Conservation (phyloP, 2,329 filamentous ascomycete genomes). For the Colletotrichum sp. region DNA sequence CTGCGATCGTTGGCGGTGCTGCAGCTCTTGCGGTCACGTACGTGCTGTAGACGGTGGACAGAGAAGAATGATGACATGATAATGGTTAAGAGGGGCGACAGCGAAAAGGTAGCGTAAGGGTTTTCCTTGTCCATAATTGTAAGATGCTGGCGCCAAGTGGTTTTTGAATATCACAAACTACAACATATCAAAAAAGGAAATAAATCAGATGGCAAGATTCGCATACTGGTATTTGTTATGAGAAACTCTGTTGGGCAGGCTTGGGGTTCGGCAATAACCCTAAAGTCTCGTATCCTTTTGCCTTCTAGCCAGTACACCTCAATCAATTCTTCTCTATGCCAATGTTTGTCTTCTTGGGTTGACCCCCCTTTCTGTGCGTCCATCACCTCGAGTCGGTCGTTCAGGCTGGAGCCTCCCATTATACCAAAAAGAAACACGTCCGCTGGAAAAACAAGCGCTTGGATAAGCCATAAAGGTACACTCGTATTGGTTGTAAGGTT, state of each 20-base stretch:
- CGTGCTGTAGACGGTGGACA: neutral
- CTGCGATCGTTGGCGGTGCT: neutral
- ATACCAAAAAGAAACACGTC: neutral
- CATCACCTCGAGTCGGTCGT: neutral
- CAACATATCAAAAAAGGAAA: neutral
- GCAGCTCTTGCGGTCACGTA: neutral
- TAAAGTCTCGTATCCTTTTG: neutral
- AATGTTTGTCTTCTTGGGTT: neutral
- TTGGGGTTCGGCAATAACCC: neutral
- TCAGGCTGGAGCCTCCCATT: neutral
- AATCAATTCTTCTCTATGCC: neutral
- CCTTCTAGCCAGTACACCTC: neutral
- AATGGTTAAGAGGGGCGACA: neutral
- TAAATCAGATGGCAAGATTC: neutral
- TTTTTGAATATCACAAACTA: neutral
- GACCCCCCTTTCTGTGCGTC: neutral
- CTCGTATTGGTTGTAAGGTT: neutral
- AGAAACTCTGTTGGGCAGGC: neutral
- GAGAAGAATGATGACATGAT: neutral
- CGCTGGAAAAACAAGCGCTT: neutral
- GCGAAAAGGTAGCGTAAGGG: neutral
- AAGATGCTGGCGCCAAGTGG: neutral
- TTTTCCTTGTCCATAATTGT: neutral
- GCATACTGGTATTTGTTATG: neutral
- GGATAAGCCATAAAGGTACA: neutral